Evolutionary conservation across 2,329 filamentous ascomycete species (phyloP).

Genomic region (Colletotrichum siamense): DNA sequence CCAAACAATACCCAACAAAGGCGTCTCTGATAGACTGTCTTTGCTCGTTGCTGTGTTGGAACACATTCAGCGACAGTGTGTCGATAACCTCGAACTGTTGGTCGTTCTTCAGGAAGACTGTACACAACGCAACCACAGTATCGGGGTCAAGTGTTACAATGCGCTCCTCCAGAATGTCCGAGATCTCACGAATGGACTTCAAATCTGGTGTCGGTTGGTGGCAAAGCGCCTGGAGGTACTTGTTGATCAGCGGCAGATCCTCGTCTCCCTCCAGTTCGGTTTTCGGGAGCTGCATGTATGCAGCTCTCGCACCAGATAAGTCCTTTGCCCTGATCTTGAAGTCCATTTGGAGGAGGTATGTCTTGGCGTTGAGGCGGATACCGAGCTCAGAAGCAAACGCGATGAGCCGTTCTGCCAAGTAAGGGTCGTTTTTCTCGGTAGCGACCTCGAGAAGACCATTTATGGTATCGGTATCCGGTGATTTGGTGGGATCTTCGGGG

Average conservation of each 20-base stretch:
- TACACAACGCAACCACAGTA: constrained; percentile 76
- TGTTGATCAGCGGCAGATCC: constrained; percentile 71
- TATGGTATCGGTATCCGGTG: constrained; percentile 74
- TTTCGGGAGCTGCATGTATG: constrained; percentile 67
- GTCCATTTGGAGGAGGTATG: constrained; percentile 76
- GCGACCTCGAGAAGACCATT: constrained; percentile 79
- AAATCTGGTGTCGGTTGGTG: constrained; percentile 65
- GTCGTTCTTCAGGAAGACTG: constrained; percentile 75
- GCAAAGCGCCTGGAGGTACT: constrained; percentile 74
- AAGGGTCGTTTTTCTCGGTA: constrained; percentile 70
- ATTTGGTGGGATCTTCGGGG: constrained; percentile 47
- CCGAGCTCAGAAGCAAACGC: constrained; percentile 68
- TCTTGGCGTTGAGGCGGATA: constrained; percentile 71
- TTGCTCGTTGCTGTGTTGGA: constrained; percentile 73
- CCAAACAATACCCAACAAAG: constrained; percentile 72
- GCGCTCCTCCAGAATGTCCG: constrained; percentile 75
- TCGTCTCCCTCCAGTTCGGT: constrained; percentile 56
- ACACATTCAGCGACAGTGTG: constrained; percentile 77
- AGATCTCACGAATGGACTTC: constrained; percentile 73
- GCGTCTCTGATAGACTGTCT: constrained; percentile 69
- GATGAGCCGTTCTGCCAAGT: constrained; percentile 77
- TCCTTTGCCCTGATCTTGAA: constrained; percentile 78
- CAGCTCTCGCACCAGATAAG: constrained; percentile 69
- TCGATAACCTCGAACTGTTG: constrained; percentile 83
- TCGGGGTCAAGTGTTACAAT: constrained; percentile 73